phyloP scores from a whole-genome alignment of 148 eudicot genomes.

The Linanthus parryae region DNA sequence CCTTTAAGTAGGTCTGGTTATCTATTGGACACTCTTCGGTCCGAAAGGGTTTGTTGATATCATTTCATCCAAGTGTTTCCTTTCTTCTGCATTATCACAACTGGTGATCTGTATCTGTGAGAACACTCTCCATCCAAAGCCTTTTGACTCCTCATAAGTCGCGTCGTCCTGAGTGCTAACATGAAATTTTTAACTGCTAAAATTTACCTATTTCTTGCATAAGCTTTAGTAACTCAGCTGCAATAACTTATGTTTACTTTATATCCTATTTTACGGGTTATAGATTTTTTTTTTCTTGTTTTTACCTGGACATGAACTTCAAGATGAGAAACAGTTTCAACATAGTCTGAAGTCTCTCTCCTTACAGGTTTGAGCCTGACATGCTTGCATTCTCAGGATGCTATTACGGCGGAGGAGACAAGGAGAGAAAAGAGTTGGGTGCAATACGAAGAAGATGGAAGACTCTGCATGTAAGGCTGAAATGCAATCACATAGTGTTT shows the following conservation, averaged over 20 bases:
- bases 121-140: too few species aligned
- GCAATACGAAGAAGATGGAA: conserved; percentile 92
- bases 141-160: too few species aligned
- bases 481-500: conserved; percentile 8
- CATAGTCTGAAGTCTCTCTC: conserved; percentile 8
- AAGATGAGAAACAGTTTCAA: too few species aligned
- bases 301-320: not conserved
- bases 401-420: conserved; percentile 95
- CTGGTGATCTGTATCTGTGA: too few species aligned
- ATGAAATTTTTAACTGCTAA: too few species aligned
- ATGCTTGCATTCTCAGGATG: conserved; percentile 99
- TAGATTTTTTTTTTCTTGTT: not conserved
- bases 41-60: not conserved
- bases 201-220: too few species aligned
- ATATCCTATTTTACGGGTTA: too few species aligned
- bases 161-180: not conserved
- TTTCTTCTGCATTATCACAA: too few species aligned
- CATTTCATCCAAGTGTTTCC: not conserved
- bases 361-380: conserved; percentile 93
- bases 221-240: too few species aligned
- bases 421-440: conserved; percentile 76
- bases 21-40: too few species aligned
- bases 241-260: too few species aligned
- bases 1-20: too few species aligned
- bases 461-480: conserved; percentile 93